Evolutionary conservation across 2,329 filamentous ascomycete genomes (phyloP), one percentile per base, ranked within the genome.

Genomic region (Aspergillus sp.): DNA sequence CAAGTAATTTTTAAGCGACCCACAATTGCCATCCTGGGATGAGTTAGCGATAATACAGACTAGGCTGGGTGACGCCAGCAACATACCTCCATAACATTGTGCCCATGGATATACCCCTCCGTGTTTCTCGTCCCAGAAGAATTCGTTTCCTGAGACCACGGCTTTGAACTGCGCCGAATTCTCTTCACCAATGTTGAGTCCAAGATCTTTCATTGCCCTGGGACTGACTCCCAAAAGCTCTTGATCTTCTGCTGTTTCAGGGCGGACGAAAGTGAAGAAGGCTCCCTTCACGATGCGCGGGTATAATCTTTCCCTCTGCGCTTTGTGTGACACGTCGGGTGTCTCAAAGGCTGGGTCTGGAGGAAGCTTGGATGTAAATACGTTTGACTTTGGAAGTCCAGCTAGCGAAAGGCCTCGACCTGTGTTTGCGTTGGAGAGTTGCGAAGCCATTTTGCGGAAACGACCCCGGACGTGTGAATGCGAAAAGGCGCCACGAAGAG

Each of bases 91-190:
- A 73, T 99, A 99, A 77, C 95, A 98, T 77, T 99, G 95, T 33
- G 95, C 93, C 95, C 95, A 99, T 0, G 95, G 93, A 72, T 99
- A 99, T 44, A 95, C 86, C n/a, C 89, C 89, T 19, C 89, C 89
- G 57, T 86, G 78, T 22, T 86, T 82, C 58, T 89, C 84, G 62
- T 91, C 84, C 50, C 92, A 93, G 56, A 89, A 85, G 13, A 97
- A 83, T 69, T 86, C 87, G 71, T 95, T 96, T 3, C 95, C 95
- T 0, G 90, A 86, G 6, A 96, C 89, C 0, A 91, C 81, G 59
- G 89, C 82, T 61, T 84, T 83, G 72, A 98, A 97, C 11, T 90
- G 87, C 1, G 89, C 82, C 0, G 85, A 89, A 49, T 84, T 75
- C 47, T 88, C 86, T 64, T 95, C 89, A 2, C 83, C 85, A 1